Percentiles rank a stretch among this genome's conserved stretches.
These are phyloP conservation scores for Boletus subparvulus DNA, from an alignment of 768 basidiomycete species.

Conservation along the genomic window DNA sequence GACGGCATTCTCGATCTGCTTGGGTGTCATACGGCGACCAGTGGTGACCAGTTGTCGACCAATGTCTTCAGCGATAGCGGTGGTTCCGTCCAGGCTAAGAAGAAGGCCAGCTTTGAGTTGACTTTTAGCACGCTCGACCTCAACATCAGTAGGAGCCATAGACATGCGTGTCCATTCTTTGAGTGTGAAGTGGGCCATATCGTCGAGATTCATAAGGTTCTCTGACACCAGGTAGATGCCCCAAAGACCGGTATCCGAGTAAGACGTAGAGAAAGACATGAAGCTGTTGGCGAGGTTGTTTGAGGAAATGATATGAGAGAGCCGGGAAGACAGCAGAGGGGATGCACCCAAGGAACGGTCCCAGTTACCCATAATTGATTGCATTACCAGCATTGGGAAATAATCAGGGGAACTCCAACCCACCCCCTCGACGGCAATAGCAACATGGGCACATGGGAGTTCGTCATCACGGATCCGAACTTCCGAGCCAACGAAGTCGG, in stretches of 20 bases:
- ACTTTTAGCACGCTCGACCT: slow-evolving; percentile 97
- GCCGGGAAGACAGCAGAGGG: slow-evolving; percentile 83
- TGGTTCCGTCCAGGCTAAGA: slow-evolving; percentile 91
- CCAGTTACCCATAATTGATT: slow-evolving; percentile 99
- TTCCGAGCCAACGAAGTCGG: slow-evolving; percentile 89
- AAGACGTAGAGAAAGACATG: slow-evolving; percentile 99
- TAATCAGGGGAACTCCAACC: slow-evolving; percentile 98
- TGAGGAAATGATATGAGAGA: slow-evolving; percentile 85
- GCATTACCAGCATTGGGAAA: slow-evolving; percentile 99
- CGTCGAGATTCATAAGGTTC: slow-evolving; percentile 92
- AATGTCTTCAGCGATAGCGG: slow-evolving; percentile 96
- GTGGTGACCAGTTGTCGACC: slow-evolving; percentile 96
- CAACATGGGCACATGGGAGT: slow-evolving; percentile 85
- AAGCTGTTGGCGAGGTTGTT: slow-evolving; percentile 98
- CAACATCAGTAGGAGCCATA: slow-evolving; percentile 74
- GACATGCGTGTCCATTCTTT: slow-evolving; percentile 97
- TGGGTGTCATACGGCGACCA: slow-evolving; percentile 84
- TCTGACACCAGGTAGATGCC: slow-evolving; percentile 97
- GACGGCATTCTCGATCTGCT: slow-evolving; percentile 90
- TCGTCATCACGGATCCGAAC: slow-evolving; percentile 95
- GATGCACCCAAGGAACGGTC: slow-evolving; percentile 93
- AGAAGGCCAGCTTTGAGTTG: slow-evolving; percentile 95
- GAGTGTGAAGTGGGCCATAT: slow-evolving; percentile 90
- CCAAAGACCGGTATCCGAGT: slow-evolving; percentile 99
- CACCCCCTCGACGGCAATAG: slow-evolving; percentile 96